Base-by-base conservation (phyloP, 768 basidiomycete species). In the Amyloporia xantha region DNA sequence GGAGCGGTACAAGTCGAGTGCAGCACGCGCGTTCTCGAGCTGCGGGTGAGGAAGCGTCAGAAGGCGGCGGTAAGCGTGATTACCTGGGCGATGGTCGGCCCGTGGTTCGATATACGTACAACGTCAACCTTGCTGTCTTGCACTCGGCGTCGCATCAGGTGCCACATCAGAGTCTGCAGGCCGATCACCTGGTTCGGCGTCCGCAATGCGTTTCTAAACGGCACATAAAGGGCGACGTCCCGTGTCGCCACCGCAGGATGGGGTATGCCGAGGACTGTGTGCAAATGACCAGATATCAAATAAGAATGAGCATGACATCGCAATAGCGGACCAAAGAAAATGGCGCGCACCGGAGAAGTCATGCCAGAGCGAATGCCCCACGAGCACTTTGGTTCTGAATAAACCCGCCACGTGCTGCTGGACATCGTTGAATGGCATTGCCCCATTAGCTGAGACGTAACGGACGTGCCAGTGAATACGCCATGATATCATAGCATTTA, bases 201-300 rank as follows among this genome's bases (percentile, higher is more conserved):
- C 21, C 78, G 77, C 45, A 91, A 66, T 1, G 84, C 77, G 48
- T 80, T 84, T 59, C 85, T 76, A 60, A 90, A 91, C 0, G 88
- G 88, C 70, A 86, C 76, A 65, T 88, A 91, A 26, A 91, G 67
- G 3, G 81, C 88, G 46, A 89, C 86, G 60, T 91, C 89, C 44
- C 89, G 78, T 11, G 89, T 91, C 42, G 74, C 71, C 6, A 84
- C 82, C 13, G 87, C 86, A 27, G 82, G 77, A 65, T 90, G 87
- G 13, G 86, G 84, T 51, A 90, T 81, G 15, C 87, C 88, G 45
- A 91, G 74, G 15, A 91, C 87, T 87, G 58, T 41, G 53, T 43
- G 33, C 56, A 48, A 33, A 15, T 33, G 7, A 33, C 30, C n/a
- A n/a, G 38, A 55, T 54, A 49, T 44, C 17, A 28, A 26, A 27